Evolutionary conservation across 495 filamentous ascomycete genomes (phyloP), one percentile per base, ranked within the genome.

Genomic region (Podospora fimiseda): DNA sequence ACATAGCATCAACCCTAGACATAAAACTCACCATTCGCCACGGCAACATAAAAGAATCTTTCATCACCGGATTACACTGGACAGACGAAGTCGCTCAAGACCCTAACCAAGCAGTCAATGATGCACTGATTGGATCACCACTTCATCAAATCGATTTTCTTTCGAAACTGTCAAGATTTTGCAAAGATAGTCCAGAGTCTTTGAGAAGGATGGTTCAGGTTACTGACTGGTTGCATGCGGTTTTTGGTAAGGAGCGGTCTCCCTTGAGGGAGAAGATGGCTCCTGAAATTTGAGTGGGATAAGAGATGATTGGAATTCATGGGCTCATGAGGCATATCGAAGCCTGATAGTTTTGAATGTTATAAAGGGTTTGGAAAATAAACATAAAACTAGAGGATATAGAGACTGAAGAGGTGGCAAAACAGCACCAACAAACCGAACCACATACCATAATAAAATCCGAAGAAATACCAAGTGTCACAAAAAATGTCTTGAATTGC

Each of bases 21-120:
- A 27, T 52, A 9, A 39, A 57, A 14, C 52, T 74, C 22, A 77
- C 70, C 3, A 59, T 69, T 14, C 70, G 72, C 0, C 70, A 77
- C 57, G 73, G 70, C 9, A 60, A 64, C 48, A 70, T 79, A 39
- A 62, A 60, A 8, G 59, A 65, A 1, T 59, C 59, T 5, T 46
- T 40, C 11, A 33, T 67, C 9, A 41, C 59, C 24, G 59, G 60
- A 0, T 43, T 65, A 39, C 11, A 42, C 2, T 51, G 53, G 43
- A n/a, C n/a, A n/a, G 37, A 30, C 43, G 53, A 59, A 8, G 47
- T 48, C 2, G 46, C 44, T 0, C 48, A 62, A 24, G 46, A 42
- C 13, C 42, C 19, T 0, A 45, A 49, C 23, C 53, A 61, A n/a
- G 55, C 57, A 41, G 42, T 67, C 1, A 61, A 51, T 6, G 36